phyloP scores from a whole-genome alignment of 1,139 yeast genomes.

The Candida neerlandica region DNA sequence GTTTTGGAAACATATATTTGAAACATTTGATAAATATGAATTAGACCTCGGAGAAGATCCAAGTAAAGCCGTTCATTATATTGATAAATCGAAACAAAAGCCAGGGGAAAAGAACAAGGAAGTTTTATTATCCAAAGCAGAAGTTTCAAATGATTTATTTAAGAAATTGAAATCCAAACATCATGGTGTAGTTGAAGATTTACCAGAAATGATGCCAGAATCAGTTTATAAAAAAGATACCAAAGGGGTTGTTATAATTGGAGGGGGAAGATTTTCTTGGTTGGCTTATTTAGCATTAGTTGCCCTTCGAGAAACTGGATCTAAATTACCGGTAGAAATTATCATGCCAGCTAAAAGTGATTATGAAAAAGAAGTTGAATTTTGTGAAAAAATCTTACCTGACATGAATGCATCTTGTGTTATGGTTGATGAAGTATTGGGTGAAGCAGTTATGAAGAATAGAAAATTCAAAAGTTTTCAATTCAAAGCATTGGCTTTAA shows the following conservation, averaged over 20 bases:
- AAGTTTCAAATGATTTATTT: conserved; percentile 25
- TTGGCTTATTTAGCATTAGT: conserved; percentile 38
- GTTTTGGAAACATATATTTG: conserved; percentile 27
- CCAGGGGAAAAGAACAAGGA: conserved; percentile 30
- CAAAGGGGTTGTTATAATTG: conserved; percentile 40
- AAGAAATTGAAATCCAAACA: conserved; percentile 31
- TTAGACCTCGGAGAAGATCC: conserved; percentile 19
- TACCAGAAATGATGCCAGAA: conserved; percentile 30
- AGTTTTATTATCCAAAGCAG: conserved; percentile 32
- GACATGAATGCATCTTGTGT: conserved; percentile 32
- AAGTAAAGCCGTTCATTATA: conserved; percentile 26
- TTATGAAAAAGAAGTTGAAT: conserved; percentile 29
- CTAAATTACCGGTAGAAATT: conserved; percentile 40
- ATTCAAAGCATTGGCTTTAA: conserved; percentile 42
- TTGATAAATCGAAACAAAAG: conserved; percentile 24
- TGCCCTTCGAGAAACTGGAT: conserved; percentile 38
- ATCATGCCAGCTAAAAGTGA: conserved; percentile 38
- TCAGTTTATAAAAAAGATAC: conserved; percentile 28
- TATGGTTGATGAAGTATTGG: conserved; percentile 38
- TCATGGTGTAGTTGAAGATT: conserved; percentile 20
- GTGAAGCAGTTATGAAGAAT: conserved; percentile 34
- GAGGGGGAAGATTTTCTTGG: conserved; percentile 45
- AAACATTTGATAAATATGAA: conserved; percentile 20
- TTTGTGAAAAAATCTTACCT: conserved; percentile 30
- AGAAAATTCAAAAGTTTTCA: conserved; percentile 42